A percentile compares a stretch with the other conserved stretches of the same genome.
Evolutionary conservation across 768 basidiomycete genomes (phyloP).

Genomic region (Amanita pallidorosea): DNA sequence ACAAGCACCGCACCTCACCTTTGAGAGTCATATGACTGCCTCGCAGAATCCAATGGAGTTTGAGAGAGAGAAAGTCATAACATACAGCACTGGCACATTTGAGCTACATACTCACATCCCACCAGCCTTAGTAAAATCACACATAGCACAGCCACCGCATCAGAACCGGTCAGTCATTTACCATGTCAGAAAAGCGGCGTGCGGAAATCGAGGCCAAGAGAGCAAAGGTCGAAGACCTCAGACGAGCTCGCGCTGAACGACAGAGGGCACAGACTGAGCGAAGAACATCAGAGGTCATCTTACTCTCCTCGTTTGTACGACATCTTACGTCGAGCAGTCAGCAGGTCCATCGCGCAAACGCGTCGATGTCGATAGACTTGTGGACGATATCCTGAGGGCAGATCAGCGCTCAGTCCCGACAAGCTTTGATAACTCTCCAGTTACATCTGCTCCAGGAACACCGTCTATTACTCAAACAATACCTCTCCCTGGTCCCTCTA

Average conservation of each 20-base stretch:
- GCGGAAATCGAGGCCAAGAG: constrained; percentile 89
- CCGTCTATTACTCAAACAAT: constrained; percentile 36
- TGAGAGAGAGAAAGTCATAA: too few species aligned
- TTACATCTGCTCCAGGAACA: constrained; percentile 63
- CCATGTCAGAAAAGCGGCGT: constrained; percentile 55
- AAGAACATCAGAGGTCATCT: constrained; percentile 26
- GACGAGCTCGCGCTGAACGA: constrained; percentile 65
- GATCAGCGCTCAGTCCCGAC: constrained; percentile 33
- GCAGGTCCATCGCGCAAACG: constrained; percentile 29
- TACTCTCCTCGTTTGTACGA: constrained; percentile 1
- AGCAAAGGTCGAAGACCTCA: constrained; percentile 76
- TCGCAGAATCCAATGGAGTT: too few species aligned
- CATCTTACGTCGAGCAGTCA: constrained; percentile 15
- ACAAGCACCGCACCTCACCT: background rate
- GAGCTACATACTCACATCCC: background rate
- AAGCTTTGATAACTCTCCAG: constrained; percentile 58
- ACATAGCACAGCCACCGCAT: constrained; percentile 2
- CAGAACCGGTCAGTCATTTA: background rate
- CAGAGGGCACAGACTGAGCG: constrained; percentile 43
- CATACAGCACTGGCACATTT: too few species aligned
- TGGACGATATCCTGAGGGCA: constrained; percentile 48
- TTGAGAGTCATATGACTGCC: too few species aligned
- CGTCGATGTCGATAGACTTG: constrained; percentile 59
- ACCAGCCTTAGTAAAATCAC: too few species aligned
- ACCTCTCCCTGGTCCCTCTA: constrained; percentile 24